A percentile compares a stretch with the other conserved stretches of the same genome.
These are phyloP conservation scores for Castanea mollissima DNA, from an alignment of 306 rosid genomes.

Conservation along the genomic window DNA sequence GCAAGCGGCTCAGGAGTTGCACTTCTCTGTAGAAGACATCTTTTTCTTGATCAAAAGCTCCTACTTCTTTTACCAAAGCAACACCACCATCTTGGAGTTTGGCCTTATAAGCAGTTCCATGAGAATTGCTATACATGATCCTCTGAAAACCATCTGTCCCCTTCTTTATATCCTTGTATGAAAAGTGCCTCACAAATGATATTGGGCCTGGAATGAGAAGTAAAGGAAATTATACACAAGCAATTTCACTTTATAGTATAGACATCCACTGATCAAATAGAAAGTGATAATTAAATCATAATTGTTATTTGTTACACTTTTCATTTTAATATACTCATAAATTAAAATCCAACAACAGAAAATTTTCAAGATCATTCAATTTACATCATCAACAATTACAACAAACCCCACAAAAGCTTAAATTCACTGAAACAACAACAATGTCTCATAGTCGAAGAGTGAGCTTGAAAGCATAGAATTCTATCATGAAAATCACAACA, in stretches of 20 bases:
- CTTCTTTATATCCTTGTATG: conserved; percentile 66
- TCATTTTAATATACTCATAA: neutral
- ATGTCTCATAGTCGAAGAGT: neutral
- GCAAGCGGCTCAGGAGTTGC: conserved; percentile 79
- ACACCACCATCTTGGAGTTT: conserved; percentile 59
- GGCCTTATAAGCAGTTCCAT: conserved; percentile 63
- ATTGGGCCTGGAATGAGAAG: conserved; percentile 52
- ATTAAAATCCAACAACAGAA: conserved; percentile 1
- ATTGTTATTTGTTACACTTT: neutral
- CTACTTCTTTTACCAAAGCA: conserved; percentile 70
- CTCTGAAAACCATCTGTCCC: conserved; percentile 78
- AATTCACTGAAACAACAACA: neutral
- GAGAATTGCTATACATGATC: conserved; percentile 56
- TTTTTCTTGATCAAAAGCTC: conserved; percentile 40
- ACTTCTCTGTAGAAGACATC: conserved; percentile 62
- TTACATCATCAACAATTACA: neutral
- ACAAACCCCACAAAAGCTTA: neutral
- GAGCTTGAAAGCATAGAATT: neutral
- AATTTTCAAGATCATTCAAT: neutral
- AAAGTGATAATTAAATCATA: neutral
- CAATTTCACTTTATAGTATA: neutral
- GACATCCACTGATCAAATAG: neutral
- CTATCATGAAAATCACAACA: neutral
- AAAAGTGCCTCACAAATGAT: conserved; percentile 51
- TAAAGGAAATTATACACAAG: neutral